These are phyloP conservation scores for Alternaria ventricosa DNA, from an alignment of 2,329 filamentous ascomycete genomes.

Conservation along the genomic window DNA sequence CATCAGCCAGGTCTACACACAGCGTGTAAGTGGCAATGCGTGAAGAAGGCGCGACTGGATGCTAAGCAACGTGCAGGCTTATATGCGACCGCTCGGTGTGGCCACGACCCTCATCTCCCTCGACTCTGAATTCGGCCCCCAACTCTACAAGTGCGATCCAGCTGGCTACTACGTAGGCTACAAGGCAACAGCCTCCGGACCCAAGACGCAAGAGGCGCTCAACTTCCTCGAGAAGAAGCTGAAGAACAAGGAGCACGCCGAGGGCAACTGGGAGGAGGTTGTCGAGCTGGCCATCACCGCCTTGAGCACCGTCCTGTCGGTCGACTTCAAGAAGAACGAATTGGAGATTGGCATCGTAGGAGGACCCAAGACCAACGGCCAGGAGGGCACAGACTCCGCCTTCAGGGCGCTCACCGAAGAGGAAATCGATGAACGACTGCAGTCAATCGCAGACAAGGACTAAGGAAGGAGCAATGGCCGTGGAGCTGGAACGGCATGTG, in stretches of 20 bases:
- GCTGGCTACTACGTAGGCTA: slow-evolving; percentile 98
- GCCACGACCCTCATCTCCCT: slow-evolving; percentile 94
- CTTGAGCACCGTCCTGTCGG: slow-evolving; percentile 93
- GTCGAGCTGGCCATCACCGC: slow-evolving; percentile 96
- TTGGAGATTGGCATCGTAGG: slow-evolving; percentile 98
- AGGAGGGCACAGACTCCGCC: slow-evolving; percentile 77
- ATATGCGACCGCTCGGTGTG: slow-evolving; percentile 97
- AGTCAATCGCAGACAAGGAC: slow-evolving; percentile 98
- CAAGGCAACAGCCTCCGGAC: slow-evolving; percentile 95
- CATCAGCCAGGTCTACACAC: slow-evolving; percentile 99
- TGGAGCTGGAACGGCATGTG: slow-evolving; percentile 28
- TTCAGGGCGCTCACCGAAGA: slow-evolving; percentile 95
- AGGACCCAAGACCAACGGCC: slow-evolving; percentile 80
- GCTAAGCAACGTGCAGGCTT: slow-evolving; percentile 67
- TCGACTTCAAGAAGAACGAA: slow-evolving; percentile 99
- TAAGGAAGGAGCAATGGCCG: slow-evolving; percentile 61
- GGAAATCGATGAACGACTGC: slow-evolving; percentile 97
- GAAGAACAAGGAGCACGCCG: slow-evolving; percentile 96
- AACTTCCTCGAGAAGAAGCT: slow-evolving; percentile 99
- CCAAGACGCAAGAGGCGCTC: slow-evolving; percentile 97
- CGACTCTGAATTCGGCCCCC: slow-evolving; percentile 89
- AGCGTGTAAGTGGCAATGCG: slow-evolving; percentile 69
- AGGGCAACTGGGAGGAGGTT: slow-evolving; percentile 95
- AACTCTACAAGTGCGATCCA: slow-evolving; percentile 98
- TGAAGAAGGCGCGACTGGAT: neutral